Evolutionary conservation across 2,329 filamentous ascomycete genomes (phyloP).

Genomic region (Ceratocystis diversiconidia): DNA sequence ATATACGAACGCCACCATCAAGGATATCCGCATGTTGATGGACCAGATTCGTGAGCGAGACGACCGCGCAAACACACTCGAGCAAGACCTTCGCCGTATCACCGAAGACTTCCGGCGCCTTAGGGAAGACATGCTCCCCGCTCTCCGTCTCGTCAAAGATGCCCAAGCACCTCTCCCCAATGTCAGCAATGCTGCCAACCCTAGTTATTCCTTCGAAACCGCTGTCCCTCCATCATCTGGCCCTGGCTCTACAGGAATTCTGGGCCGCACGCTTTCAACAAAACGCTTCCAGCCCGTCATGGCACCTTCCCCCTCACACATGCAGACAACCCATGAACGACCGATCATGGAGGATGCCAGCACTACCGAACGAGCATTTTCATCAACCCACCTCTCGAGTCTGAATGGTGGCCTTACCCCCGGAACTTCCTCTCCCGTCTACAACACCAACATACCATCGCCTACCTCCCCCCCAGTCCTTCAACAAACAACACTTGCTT

Average conservation of each 20-base stretch:
- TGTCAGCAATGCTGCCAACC: slow-evolving; percentile 19
- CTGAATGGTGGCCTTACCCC: slow-evolving; percentile 50
- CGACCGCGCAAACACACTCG: slow-evolving; percentile 71
- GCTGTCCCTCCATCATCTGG: slow-evolving; percentile 43
- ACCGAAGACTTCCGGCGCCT: slow-evolving; percentile 79
- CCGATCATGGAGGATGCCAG: slow-evolving; percentile 52
- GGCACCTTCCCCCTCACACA: slow-evolving; percentile 58
- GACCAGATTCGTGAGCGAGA: slow-evolving; percentile 81
- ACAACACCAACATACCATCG: slow-evolving; percentile 53
- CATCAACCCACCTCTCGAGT: slow-evolving; percentile 54
- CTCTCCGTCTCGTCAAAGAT: slow-evolving; percentile 83
- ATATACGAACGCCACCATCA: slow-evolving; percentile 75
- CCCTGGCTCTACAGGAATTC: slow-evolving; percentile 36
- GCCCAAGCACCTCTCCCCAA: slow-evolving; percentile 71
- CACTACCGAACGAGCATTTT: slow-evolving; percentile 50
- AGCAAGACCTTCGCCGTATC: slow-evolving; percentile 69
- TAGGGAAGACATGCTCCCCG: slow-evolving; percentile 80
- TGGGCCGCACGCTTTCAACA: slow-evolving; percentile 61
- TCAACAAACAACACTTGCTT: slow-evolving; percentile 42
- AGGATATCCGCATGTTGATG: slow-evolving; percentile 83
- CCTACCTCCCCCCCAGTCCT: slow-evolving; percentile 52
- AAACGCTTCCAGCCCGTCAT: slow-evolving; percentile 64
- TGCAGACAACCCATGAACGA: slow-evolving; percentile 54
- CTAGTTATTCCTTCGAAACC: slow-evolving; percentile 16
- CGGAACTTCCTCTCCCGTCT: slow-evolving; percentile 37